Base-by-base conservation (phyloP, 2,329 filamentous ascomycete species). In the Corinectria fuckeliana region DNA sequence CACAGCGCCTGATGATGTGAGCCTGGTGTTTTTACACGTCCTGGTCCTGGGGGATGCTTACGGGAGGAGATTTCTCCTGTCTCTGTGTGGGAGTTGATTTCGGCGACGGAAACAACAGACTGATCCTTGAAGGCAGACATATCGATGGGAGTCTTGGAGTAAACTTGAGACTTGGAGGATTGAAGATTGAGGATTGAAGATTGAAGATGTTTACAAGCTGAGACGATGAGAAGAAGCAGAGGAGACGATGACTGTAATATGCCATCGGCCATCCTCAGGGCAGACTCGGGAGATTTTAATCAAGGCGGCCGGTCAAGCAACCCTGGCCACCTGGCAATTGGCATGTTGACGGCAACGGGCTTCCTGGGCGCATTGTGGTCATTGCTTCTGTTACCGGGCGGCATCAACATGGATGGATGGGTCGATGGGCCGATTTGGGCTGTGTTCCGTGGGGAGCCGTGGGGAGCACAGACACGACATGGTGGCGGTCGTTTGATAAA, bases 391-490 rank as follows among this genome's bases (percentile, higher is more conserved):
- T 56, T 50, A 53, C 58, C 49, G 55, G 62, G 61, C 62, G 60
- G 68, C 63, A 64, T 65, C 61, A 58, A 36, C 67, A 67, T 71
- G 68, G 68, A 64, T 67, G 61, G 61, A 70, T 70, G 68, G 68
- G 61, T 53, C 60, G 68, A 70, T 70, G 67, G 63, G 62, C 61
- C 65, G 60, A 69, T 67, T 56, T 7, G 42, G 56, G 49, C 36
- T 34, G 54, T 58, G 50, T 39, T 52, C 56, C 32, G 52, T 67
- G 59, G 57, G 57, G 51, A 62, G 65, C 61, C 66, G 61, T 70
- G 68, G 66, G 68, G 63, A 66, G 66, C 60, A 47, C 64, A 67
- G 59, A 68, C 68, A 66, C 41, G 60, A 59, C 50, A 61, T 62
- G 60, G 66, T 68, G 63, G 66, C 66, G 56, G 66, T 57, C 51